phyloP scores from a whole-genome alignment of 345 rosid genomes.

The Citrus unshiu region DNA sequence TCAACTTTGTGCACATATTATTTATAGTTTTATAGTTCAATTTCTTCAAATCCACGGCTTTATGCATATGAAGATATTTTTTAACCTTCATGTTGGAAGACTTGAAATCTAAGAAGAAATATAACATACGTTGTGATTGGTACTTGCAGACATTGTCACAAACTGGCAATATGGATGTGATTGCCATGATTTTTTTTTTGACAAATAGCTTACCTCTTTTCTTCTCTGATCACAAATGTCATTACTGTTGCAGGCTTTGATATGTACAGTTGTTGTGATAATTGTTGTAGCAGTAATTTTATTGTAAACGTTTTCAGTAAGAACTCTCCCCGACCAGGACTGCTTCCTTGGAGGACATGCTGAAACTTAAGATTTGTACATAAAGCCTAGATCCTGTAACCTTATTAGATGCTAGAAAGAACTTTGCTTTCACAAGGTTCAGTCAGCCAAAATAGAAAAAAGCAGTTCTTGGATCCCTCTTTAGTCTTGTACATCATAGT shows the following conservation, averaged over 20 bases:
- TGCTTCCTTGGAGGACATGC: constrained; percentile 2
- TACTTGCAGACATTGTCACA: background rate
- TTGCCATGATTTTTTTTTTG: background rate
- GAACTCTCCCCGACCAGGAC: background rate
- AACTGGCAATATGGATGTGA: background rate
- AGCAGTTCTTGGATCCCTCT: background rate
- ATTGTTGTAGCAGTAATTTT: constrained; percentile 42
- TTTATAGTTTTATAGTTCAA: background rate
- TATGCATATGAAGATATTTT: background rate
- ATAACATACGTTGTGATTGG: background rate
- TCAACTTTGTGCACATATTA: background rate
- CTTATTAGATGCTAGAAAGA: background rate
- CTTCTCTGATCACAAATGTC: background rate
- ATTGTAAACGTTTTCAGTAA: constrained; percentile 29
- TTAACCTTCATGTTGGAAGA: background rate
- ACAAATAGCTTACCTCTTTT: background rate
- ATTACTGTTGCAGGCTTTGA: constrained; percentile 64
- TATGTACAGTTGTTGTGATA: constrained; percentile 55
- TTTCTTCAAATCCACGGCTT: background rate
- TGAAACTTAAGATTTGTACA: background rate
- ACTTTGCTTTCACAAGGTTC: background rate
- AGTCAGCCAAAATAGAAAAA: background rate
- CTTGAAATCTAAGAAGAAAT: background rate
- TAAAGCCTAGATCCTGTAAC: constrained; percentile 4
- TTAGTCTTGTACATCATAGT: constrained; percentile 18